These are phyloP conservation scores for Domatiomyces catenatus DNA, from an alignment of 2,329 filamentous ascomycete species.

Conservation along the genomic window DNA sequence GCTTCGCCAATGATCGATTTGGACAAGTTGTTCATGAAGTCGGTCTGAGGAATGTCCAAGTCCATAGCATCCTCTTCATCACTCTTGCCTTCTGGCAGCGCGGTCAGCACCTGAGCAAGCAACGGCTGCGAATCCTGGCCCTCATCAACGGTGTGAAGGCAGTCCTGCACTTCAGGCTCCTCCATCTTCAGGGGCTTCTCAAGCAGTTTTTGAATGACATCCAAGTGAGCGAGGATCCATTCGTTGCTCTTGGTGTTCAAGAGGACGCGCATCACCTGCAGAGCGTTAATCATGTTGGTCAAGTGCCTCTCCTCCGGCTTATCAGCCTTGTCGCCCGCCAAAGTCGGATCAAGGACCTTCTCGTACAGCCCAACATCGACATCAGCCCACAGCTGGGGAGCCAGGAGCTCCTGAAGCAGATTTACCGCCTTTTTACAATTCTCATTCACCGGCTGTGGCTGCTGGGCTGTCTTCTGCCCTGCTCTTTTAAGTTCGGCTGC, in stretches of 20 bases:
- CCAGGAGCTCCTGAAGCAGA: constrained; percentile 68
- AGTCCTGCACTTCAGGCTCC: constrained; percentile 84
- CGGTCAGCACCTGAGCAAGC: constrained; percentile 50
- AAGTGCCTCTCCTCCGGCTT: constrained; percentile 65
- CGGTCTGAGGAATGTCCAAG: constrained; percentile 57
- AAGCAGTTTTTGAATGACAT: constrained; percentile 67
- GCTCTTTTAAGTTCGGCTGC: constrained; percentile 33
- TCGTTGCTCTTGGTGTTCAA: constrained; percentile 77
- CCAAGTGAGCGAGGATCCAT: constrained; percentile 70
- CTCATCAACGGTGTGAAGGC: constrained; percentile 57
- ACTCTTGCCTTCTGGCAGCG: constrained; percentile 69
- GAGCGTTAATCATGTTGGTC: constrained; percentile 62
- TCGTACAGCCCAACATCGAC: constrained; percentile 82
- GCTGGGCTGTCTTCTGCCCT: constrained; percentile 31
- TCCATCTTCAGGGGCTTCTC: constrained; percentile 83
- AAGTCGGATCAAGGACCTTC: constrained; percentile 72
- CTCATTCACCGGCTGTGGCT: constrained; percentile 49
- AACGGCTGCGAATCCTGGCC: constrained; percentile 54
- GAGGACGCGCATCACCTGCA: constrained; percentile 82
- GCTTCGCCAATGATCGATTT: constrained; percentile 78
- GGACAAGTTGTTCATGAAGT: constrained; percentile 63
- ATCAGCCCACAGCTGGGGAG: constrained; percentile 79
- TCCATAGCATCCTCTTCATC: constrained; percentile 77
- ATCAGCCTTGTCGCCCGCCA: constrained; percentile 70
- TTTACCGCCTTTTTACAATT: constrained; percentile 73